Base-by-base conservation (phyloP, 163 green algal genomes). In the Volvox carteri region DNA sequence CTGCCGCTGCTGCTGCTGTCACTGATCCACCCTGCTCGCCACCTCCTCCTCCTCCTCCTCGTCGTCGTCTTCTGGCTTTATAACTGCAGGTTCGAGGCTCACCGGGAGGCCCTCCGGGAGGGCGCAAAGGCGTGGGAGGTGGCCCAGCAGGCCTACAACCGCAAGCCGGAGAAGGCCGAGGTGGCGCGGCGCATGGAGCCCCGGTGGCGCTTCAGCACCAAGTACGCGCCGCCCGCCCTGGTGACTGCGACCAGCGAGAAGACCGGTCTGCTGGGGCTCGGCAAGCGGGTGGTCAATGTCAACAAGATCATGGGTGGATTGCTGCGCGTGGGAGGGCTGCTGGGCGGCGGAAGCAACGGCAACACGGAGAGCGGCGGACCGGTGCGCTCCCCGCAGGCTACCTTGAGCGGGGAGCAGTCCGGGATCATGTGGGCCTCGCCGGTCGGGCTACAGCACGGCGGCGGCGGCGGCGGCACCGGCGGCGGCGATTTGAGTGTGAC, bases 171-270 rank as follows among this genome's bases (percentile, higher is more conserved):
- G 42, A 84, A 84, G 39, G 72, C 52, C 8, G 84, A 89, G 52
- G 14, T 84, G 14, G 48, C 52, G 1, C 54, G 54, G 14, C 72
- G 28, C 39, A 46, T 14, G 21, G 54, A 89, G 84, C 37, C 72
- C 28, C 72, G 84, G 5, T 89, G 84, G 84, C 70, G 72, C 72
- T 89, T 89, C 70, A 84, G 76, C 72, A 8, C 84, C 54, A 84
- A 70, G 72, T 89, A 89, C 52, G 84, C 84, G 41, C 84, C 84
- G 44, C 16, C 84, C 14, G 35, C 41, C 11, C 39, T 89, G 21
- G 84, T 89, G 23, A 14, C 35, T 1, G 83, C 67, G 35, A 88
- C 83, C 25, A 62, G 4, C 25, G 83, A 81, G 25, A 75, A 73
- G 48, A 73, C 50, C 8, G 83, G 83, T 9, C 50, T 88, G 50